Conservation (phyloP, 2,329 filamentous ascomycete genomes). For the Penicillium frequentans region DNA sequence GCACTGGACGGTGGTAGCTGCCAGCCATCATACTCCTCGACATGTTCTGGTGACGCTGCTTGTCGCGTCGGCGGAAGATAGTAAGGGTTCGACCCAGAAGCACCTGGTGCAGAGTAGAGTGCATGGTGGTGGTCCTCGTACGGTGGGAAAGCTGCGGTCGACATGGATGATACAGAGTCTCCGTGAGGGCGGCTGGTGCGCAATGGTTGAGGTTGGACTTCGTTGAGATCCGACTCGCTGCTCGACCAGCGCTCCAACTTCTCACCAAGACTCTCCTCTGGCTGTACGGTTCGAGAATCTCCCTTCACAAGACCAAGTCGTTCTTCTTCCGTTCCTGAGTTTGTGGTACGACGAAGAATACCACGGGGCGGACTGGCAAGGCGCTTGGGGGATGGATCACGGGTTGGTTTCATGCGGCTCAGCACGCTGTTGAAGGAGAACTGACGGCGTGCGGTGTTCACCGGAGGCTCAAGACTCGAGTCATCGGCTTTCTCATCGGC, state of each 20-base stretch:
- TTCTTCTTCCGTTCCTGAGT: conserved; percentile 76
- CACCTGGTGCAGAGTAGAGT: conserved; percentile 13
- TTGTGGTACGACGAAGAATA: conserved; percentile 46
- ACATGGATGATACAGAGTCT: conserved; percentile 25
- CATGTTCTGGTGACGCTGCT: conserved; percentile 13
- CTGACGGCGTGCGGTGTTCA: conserved; percentile 66
- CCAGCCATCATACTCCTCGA: conserved; percentile 16
- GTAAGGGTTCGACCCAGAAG: conserved; percentile 21
- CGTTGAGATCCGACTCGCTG: conserved; percentile 15
- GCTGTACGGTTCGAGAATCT: conserved; percentile 47
- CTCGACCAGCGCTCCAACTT: conserved; percentile 31
- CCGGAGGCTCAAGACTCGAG: conserved; percentile 27
- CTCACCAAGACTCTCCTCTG: conserved; percentile 28
- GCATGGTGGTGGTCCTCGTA: conserved; percentile 30
- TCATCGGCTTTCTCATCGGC: conserved; percentile 27
- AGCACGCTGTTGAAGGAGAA: conserved; percentile 94
- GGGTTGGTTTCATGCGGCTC: conserved; percentile 44
- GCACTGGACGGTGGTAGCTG: conserved; percentile 5
- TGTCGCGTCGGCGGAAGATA: conserved; percentile 20
- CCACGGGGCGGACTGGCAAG: conserved; percentile 33
- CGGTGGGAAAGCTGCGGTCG: conserved; percentile 26
- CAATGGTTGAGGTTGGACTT: conserved; percentile 20
- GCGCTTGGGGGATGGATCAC: conserved; percentile 21
- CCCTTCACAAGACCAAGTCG: conserved; percentile 78
- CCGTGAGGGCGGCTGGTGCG: conserved; percentile 18